Evolutionary conservation across 2,329 filamentous ascomycete genomes (phyloP), one percentile per base, ranked within the genome.

Genomic region (Diaporthe vaccinii): DNA sequence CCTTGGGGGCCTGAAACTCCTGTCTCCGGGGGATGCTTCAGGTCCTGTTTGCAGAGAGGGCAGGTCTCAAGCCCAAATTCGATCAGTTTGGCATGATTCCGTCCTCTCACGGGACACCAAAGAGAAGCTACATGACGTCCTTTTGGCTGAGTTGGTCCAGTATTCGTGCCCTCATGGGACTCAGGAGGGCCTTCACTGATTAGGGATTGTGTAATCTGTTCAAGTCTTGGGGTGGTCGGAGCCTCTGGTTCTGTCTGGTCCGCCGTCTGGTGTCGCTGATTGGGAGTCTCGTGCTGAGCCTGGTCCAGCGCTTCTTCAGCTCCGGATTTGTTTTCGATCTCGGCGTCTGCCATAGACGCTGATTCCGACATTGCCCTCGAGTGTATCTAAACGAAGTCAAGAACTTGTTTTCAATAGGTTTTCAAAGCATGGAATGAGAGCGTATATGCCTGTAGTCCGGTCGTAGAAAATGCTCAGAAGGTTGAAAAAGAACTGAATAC

Each of bases 381-480:
- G 25, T 0, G 53, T 57, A 1, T 57, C 6, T 8, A 28, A 57
- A 28, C 17, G n/a, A 15, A 57, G 53, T 31, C 15, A 2, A 31
- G 14, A 57, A 14, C 28, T 31, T 17, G 1, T 57, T 57, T 15
- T 57, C 15, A 5, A 8, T 3, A 28, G 6, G 14, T 20, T 14
- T 31, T 5, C 53, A 31, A 57, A 31, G 25, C 7, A 3, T 31
- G 15, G 15, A 15, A 31, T 34, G 53, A 9, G 7, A 57, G 17
- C 4, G 4, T 2, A 34, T 28, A 17, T 0, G 25, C 1, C 1
- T 31, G 49, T 8, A 55, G 15, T 31, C 14, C 15, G 53, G 17
- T 7, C 12, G 15, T 34, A 1, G 2, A 15, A 34, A 20, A 34
- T 31, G 8, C 0, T 0, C 5, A 0, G 6, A 31, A 34, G 28